These are phyloP conservation scores for Euphorbia lathyris DNA, from an alignment of 345 rosid species.

Conservation along the genomic window DNA sequence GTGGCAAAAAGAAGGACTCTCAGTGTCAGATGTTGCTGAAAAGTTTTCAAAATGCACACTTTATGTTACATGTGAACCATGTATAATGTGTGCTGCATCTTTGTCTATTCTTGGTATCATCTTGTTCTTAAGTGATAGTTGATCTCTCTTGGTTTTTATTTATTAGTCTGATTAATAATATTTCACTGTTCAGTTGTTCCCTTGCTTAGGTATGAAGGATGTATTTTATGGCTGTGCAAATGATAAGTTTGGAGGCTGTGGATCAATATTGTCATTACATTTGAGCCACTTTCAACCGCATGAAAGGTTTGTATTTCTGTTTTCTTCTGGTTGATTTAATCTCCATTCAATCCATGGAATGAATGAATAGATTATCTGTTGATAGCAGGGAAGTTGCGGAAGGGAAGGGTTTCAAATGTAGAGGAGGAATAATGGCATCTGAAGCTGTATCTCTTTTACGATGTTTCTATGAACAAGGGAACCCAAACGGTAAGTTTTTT, in stretches of 20 bases:
- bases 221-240: conserved; percentile 73
- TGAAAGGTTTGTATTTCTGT: conserved; percentile 15
- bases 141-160: not conserved
- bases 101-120: conserved; percentile 64
- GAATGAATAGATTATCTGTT: no score
- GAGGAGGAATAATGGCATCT: conserved; percentile 68
- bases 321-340: no score
- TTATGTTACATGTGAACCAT: conserved; percentile 89
- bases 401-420: conserved; percentile 49
- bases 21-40: conserved; percentile 52
- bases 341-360: no score
- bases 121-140: not conserved
- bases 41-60: conserved; percentile 56
- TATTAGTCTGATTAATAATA: conserved; percentile 2
- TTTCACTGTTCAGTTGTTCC: not conserved
- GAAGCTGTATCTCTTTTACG: conserved; percentile 67
- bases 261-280: conserved; percentile 65
- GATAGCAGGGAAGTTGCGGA: conserved; percentile 30
- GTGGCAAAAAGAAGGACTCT: conserved; percentile 60
- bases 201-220: conserved; percentile 50
- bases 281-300: conserved; percentile 32
- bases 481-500: conserved; percentile 80
- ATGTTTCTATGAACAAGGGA: conserved; percentile 82
- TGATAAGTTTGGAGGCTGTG: conserved; percentile 93
- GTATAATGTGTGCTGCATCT: conserved; percentile 93